Evolutionary conservation across 1,284 basidiomycete genomes (phyloP), one percentile per base, ranked within the genome.

Genomic region (Trichosporon inkin): DNA sequence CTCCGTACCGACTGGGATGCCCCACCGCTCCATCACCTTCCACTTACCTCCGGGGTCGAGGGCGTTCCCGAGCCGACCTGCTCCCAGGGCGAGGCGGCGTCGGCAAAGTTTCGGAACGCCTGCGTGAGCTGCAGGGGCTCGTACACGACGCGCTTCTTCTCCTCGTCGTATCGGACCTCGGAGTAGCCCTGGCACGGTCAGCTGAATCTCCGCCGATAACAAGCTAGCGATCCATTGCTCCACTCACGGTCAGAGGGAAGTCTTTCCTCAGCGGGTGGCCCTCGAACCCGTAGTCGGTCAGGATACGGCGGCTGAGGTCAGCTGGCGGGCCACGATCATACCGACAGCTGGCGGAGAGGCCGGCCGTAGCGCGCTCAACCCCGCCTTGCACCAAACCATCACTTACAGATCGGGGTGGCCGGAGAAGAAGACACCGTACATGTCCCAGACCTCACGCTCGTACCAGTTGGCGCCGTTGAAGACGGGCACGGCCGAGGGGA

Each of bases 211-310:
- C 7, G 53, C 54, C 0, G 6, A 32, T 7, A 17, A 14, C 16
- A 13, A 44, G 41, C 41, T 28, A 5, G 28, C 4, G 22, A 8
- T 49, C 6, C 14, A 32, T 14, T 16, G 4, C 5, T n/a, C 28
- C 4, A 56, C 85, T 67, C 74, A 91, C 91, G 4, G 92, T 96
- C 67, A 99, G 80, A 17, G 94, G 95, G 84, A 98, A 99, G 78
- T 99, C 95, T 78, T 99, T 99, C 67, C 96, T 85, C 62, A 99
- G 80, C 13, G 95, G 95, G 77, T 99, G 93, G 24, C 96, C 96
- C 80, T 99, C 96, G 76, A 99, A 99, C 57, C 91, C 95, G 77
- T 99, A 99, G 79, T 99, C 96, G 54, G 96, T 99, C 71, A 99
- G 82, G 78, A 99, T 95, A 62, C 96, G 88, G 66, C 95, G 90